Base-by-base conservation (phyloP, 2,329 filamentous ascomycete species). In the Claviceps fusiformis region DNA sequence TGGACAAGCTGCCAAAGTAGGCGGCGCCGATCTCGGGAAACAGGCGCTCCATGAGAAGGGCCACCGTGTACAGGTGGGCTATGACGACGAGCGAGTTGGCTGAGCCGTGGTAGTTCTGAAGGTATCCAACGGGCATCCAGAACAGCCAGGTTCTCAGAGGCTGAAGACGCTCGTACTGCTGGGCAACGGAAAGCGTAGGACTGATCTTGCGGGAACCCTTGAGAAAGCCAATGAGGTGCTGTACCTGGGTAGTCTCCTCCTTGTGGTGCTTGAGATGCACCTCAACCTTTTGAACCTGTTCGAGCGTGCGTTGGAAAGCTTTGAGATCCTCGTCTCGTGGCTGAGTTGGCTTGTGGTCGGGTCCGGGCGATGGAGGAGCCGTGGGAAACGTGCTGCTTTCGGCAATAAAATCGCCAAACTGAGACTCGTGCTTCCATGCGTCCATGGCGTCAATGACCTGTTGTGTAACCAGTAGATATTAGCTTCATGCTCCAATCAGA, bases 401-500 rank as follows among this genome's bases (percentile, higher is more conserved):
- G 60, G 81, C 81, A 62, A 95, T 89, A 71, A 89, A 89, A 62
- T 90, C 85, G 59, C 82, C 81, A 64, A 93, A 92, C 60, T 90
- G 81, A 39, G 91, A 96, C 67, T 95, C 86, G 63, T 95, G 84
- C 69, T 89, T 89, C 90, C 89, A 95, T 15, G 82, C 79, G 60
- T 91, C 87, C 90, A 97, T 97, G 47, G 88, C 86, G 63, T 89
- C 84, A 61, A 96, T 86, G 54, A 97, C 83, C 86, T 91, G 66
- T 54, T 24, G 52, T 50, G 53, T n/a, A 8, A 50, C 52, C 33
- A 48, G 48, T 41, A 51, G 10, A 24, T 44, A 17, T 56, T 44
- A 56, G 55, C 47, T 37, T 19, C 17, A 51, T 31, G 45, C 15
- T 56, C 51, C 50, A 52, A 55, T 52, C 15, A 55, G 11, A 45